A percentile compares a stretch with the other conserved stretches of the same genome.
These are phyloP conservation scores for Draba incana DNA, from an alignment of 345 rosid genomes.

Conservation along the genomic window DNA sequence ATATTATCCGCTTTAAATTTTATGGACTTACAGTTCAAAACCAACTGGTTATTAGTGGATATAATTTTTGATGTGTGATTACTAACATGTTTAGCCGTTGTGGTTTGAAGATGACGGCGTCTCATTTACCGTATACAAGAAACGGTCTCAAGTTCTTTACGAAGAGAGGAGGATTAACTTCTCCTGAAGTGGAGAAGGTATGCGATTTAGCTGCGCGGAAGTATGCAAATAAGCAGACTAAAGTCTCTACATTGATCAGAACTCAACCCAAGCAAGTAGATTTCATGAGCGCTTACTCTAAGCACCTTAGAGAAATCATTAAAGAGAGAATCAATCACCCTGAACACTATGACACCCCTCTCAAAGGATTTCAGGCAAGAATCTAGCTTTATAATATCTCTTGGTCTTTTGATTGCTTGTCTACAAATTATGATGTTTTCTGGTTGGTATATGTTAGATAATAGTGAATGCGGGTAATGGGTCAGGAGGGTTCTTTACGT, in stretches of 20 bases:
- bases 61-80: background rate
- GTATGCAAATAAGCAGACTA: slow-evolving; percentile 64
- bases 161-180: slow-evolving; percentile 83
- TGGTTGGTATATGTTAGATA: slow-evolving; percentile 51
- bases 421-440: background rate
- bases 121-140: slow-evolving; percentile 91
- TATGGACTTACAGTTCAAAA: background rate
- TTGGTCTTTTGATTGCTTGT: background rate
- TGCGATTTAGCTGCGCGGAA: slow-evolving; percentile 75
- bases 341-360: slow-evolving; percentile 75
- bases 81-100: background rate
- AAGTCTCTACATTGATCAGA: slow-evolving; percentile 62
- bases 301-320: slow-evolving; percentile 68
- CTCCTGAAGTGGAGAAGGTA: slow-evolving; percentile 81
- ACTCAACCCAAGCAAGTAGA: slow-evolving; percentile 54
- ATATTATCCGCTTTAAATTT: background rate
- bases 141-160: slow-evolving; percentile 93
- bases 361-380: slow-evolving; percentile 75
- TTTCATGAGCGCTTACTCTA: slow-evolving; percentile 80
- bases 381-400: background rate
- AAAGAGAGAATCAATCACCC: slow-evolving; percentile 84
- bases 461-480: slow-evolving; percentile 93
- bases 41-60: background rate
- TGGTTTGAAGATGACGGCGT: slow-evolving; percentile 78
- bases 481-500: slow-evolving; percentile 92